Base-by-base conservation (phyloP, 177 flowering plant genomes). In the Vitis hybrid region DNA sequence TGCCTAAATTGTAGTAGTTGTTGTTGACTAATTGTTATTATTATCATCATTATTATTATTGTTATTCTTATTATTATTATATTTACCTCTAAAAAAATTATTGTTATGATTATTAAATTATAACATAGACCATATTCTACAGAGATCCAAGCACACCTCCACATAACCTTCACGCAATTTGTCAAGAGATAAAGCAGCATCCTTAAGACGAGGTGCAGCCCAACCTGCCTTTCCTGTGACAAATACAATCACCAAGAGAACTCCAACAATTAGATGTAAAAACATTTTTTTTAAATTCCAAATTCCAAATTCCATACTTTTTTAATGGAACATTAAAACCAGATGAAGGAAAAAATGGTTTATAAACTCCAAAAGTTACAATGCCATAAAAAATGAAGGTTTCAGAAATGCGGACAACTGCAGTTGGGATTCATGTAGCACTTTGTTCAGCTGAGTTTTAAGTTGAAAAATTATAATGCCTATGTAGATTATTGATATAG, bases 181-280 rank as follows among this genome's bases (percentile, higher is more conserved):
- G 84, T 92, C 97, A 26, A 80, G 74, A 56, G 99, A 92, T 65
- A 96, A 83, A 48, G 81, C 86, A 71, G 98, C 99, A 86, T 93
- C 99, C 81, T 96, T 96, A 8, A 96, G 96, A 74, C 99, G 93
- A 62, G 99, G 99, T 67, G 99, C 99, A 62, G 97, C 98, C 94
- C 97, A 96, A 60, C 99, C 98, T 32, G 77, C 67, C 79, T 87
- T 93, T 50, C 99, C 98, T 95, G 80, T 51, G 39, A 69, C 4
- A 54, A 54, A 68, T 48, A 72, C 56, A 69, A 66, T 21, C 23
- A 45, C 59, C 65, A 66, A 3, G 51, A 72, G 59, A 67, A 18
- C 23, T 64, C 55, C 15, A 60, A 51, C 23, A 34, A 21, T 21
- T 18, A 23, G 21, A 51, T 50, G 45, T 49, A 4, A n/a, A 2